Evolutionary conservation across 192 early-diverging fungal genomes (phyloP).

Genomic region (Entomortierella lignicola): DNA sequence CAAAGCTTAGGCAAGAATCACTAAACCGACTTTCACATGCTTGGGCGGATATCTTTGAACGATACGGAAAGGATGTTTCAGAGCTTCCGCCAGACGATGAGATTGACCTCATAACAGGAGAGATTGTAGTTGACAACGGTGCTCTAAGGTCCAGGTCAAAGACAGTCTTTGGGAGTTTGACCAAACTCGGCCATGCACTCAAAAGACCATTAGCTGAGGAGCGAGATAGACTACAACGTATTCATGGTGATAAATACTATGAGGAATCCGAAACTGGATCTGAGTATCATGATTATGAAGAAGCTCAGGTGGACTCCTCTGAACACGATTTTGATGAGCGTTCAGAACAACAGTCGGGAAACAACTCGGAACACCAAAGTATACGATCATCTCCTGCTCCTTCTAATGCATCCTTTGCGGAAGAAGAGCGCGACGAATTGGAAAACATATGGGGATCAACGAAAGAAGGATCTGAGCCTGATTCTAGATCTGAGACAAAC

Average conservation of each 20-base stretch:
- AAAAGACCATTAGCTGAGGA: neutral
- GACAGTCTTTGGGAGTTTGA: conserved; percentile 3
- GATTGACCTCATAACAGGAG: conserved; percentile 8
- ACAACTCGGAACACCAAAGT: too few relatives aligned
- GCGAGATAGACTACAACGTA: neutral
- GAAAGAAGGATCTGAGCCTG: too few relatives aligned
- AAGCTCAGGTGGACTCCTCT: too few relatives aligned
- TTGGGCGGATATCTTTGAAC: conserved; percentile 6
- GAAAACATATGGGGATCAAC: too few relatives aligned
- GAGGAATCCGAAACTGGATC: too few relatives aligned
- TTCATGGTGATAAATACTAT: too few relatives aligned
- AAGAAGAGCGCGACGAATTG: too few relatives aligned
- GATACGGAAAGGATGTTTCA: conserved; percentile 2
- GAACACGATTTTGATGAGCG: too few relatives aligned
- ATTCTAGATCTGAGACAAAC: neutral
- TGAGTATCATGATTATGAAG: too few relatives aligned
- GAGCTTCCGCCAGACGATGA: conserved; percentile 11
- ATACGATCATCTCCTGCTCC: too few relatives aligned
- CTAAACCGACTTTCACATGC: neutral
- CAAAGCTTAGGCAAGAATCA: conserved; percentile 4
- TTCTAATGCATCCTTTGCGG: too few relatives aligned
- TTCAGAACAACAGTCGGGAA: too few relatives aligned
- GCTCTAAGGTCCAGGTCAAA: neutral
- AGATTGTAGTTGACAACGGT: conserved; percentile 15
- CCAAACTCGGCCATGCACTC: neutral